Base-by-base conservation (phyloP, 2,329 filamentous ascomycete genomes). In the Mycosphaerella sp. region DNA sequence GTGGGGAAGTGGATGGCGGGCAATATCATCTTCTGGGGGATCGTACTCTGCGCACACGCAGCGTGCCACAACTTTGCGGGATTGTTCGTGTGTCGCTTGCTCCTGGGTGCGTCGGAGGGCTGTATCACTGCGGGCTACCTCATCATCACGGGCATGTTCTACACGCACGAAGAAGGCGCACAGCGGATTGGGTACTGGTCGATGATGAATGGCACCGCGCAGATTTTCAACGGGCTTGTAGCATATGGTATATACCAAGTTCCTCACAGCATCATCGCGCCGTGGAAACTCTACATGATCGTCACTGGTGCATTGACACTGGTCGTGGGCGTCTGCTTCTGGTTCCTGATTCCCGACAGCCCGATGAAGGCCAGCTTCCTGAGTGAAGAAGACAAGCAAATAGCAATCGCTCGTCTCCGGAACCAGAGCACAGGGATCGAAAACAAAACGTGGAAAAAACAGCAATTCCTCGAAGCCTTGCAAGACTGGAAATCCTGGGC, bases 1-100 rank as follows among this genome's bases (percentile, higher is more conserved):
- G 73, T 81, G 2, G 80, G 81, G 59, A 75, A 81, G 44, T 83
- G 83, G 64, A 80, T 84, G 40, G 71, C 75, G 1, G 52, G 74
- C 32, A 79, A 86, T 55, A 88, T 94, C 7, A 71, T 86, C 28
- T 81, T 81, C 3, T 95, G 89, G 89, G 89, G 89, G 12, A 66
- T 89, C 13, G 72, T 85, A 12, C 87, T 89, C 1, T 89, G 86
- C 12, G 71, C 90, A 25, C 89, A 94, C 55, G 64, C 71, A 2
- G 50, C 73, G 2, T 64, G 64, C 6, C 71, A 66, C 1, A 71
- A 69, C 4, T 76, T 73, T 49, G 68, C 76, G 73, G 55, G 71
- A 80, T 47, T 81, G 75, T 27, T 82, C 76, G 21, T 87, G 77
- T 49, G 93, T 81, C 64, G 79, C 71, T 45, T 72, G 4, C 65